A percentile compares a stretch with the other conserved stretches of the same genome.
Evolutionary conservation across 345 rosid genomes (phyloP).

Genomic region (Diplotaxis tenuifolia): DNA sequence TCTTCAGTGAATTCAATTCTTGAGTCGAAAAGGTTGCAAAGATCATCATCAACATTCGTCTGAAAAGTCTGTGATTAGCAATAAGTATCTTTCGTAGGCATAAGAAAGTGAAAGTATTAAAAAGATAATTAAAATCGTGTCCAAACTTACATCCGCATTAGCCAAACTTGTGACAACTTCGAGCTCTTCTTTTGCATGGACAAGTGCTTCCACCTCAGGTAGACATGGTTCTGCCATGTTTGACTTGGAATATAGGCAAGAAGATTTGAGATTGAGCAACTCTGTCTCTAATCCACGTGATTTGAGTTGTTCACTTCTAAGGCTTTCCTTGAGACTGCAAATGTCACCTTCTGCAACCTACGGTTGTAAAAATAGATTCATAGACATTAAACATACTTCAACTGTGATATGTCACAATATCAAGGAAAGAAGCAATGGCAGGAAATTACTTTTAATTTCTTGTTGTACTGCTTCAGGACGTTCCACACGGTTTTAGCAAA

Average conservation of each 20-base stretch:
- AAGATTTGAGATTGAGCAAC: slow-evolving; percentile 48
- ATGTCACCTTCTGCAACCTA: slow-evolving; percentile 72
- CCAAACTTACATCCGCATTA: slow-evolving; percentile 38
- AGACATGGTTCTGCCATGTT: slow-evolving; percentile 28
- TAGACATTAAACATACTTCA: neutral
- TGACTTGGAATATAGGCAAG: slow-evolving; percentile 30
- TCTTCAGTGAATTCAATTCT: neutral
- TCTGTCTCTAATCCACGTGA: slow-evolving; percentile 52
- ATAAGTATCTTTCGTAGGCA: neutral
- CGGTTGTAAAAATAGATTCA: neutral
- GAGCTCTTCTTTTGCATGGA: slow-evolving; percentile 20
- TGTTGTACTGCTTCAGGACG: slow-evolving; percentile 69
- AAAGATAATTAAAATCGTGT: neutral
- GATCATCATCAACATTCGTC: slow-evolving; percentile 19
- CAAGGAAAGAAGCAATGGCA: neutral
- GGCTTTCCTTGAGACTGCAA: slow-evolving; percentile 47
- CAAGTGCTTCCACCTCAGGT: slow-evolving; percentile 27
- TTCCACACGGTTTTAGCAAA: slow-evolving; percentile 78
- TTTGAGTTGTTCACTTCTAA: slow-evolving; percentile 51
- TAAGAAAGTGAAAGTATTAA: neutral
- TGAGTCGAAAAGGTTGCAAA: neutral
- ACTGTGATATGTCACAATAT: neutral
- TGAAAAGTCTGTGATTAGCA: slow-evolving; percentile 14
- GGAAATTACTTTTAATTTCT: slow-evolving; percentile 61
- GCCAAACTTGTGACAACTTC: slow-evolving; percentile 27